A percentile compares a stretch with the other conserved stretches of the same genome.
Conservation (phyloP, 1,284 basidiomycete species). For the Ustilago esculenta region DNA sequence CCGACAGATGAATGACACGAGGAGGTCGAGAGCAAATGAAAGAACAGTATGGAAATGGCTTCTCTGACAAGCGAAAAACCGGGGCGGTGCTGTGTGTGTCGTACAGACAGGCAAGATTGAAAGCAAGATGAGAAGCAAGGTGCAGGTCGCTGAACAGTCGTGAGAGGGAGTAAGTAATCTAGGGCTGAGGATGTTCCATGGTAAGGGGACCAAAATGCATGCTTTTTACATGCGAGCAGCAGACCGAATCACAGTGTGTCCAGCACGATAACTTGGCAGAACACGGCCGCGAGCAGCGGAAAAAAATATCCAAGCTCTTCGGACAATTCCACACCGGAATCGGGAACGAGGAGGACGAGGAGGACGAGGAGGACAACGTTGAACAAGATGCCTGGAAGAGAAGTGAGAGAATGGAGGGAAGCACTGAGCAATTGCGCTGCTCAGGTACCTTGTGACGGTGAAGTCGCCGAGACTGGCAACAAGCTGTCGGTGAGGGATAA, state of each 20-base stretch:
- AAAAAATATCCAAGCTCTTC: conserved; percentile 2
- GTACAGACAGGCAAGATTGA: background rate
- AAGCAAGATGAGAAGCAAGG: background rate
- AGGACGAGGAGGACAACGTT: background rate
- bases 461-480: conserved; percentile 5
- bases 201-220: conserved; percentile 37
- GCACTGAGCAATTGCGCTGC: too few relatives aligned
- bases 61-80: background rate
- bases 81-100: conserved; percentile 1
- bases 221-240: conserved; percentile 22
- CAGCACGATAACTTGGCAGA: background rate
- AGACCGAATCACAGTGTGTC: conserved; percentile 7
- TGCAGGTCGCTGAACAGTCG: background rate
- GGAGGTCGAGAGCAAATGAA: background rate
- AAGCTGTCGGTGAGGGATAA: conserved; percentile 19
- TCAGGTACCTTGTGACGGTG: background rate
- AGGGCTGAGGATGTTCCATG: conserved; percentile 18
- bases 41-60: too few relatives aligned
- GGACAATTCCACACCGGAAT: background rate
- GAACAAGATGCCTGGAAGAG: too few relatives aligned
- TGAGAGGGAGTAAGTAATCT: background rate
- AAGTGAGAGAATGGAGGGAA: too few relatives aligned
- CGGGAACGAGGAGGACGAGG: conserved; percentile 1
- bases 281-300: conserved; percentile 5
- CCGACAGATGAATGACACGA: conserved; percentile 1